These are phyloP conservation scores for Simplicillium sp. DNA, from an alignment of 2,329 filamentous ascomycete genomes.

Conservation along the genomic window DNA sequence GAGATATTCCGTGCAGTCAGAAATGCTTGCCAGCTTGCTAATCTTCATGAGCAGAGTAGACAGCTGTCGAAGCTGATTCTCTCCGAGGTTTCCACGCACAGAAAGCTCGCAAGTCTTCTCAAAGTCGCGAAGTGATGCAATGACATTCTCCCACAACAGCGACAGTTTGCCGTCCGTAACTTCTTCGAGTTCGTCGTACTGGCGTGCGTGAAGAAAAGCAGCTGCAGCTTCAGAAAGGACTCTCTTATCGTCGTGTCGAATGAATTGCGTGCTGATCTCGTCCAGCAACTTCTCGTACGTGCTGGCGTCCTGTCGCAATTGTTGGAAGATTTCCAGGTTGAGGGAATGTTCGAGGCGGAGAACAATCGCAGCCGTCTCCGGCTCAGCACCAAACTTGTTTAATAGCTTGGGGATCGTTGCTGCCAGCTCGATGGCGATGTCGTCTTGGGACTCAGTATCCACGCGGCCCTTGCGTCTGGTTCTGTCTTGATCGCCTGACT, in stretches of 20 bases:
- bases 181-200: constrained; percentile 83
- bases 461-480: constrained; percentile 46
- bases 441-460: constrained; percentile 65
- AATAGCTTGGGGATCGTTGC: constrained; percentile 73
- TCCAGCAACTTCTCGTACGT: constrained; percentile 75
- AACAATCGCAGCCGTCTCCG: constrained; percentile 77
- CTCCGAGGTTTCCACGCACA: constrained; percentile 57
- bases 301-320: constrained; percentile 76
- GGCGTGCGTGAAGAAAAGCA: constrained; percentile 75
- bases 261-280: constrained; percentile 89
- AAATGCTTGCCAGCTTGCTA: constrained; percentile 69
- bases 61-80: constrained; percentile 57
- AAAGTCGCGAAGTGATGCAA: constrained; percentile 63
- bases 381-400: constrained; percentile 87
- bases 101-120: constrained; percentile 64
- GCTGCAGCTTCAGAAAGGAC: constrained; percentile 77
- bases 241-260: constrained; percentile 77
- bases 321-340: constrained; percentile 79
- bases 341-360: constrained; percentile 79
- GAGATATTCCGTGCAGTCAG: constrained; percentile 66
- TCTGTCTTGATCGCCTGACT: constrained; percentile 56
- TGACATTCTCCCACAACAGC: constrained; percentile 75
- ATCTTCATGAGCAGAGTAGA: constrained; percentile 70
- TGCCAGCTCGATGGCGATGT: constrained; percentile 68
- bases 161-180: constrained; percentile 72